Evolutionary conservation across 805 yeast species (phyloP).

Genomic region (Saccharomycopsis fibuligera): DNA sequence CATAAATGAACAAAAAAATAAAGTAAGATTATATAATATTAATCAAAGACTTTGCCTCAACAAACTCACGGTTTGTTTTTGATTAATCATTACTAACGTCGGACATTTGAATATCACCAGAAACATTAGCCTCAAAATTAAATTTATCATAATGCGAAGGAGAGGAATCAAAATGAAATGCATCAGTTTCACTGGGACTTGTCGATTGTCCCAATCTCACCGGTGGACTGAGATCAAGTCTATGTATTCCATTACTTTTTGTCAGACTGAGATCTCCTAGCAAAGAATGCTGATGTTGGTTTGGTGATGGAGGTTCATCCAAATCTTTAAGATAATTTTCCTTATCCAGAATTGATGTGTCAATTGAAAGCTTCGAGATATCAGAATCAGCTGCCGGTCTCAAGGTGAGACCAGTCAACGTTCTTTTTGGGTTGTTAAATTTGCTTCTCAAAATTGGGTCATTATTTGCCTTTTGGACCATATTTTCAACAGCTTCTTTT

Average conservation of each 20-base stretch:
- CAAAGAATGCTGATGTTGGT: background rate
- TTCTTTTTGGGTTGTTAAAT: background rate
- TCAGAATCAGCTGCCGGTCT: background rate
- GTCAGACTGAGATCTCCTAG: background rate
- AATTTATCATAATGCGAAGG: slow-evolving; percentile 10
- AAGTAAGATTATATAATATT: too few species aligned
- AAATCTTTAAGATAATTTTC: background rate
- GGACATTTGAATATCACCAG: slow-evolving; percentile 20
- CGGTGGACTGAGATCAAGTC: slow-evolving; percentile 6
- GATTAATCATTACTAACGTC: slow-evolving; percentile 5
- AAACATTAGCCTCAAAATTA: slow-evolving; percentile 18
- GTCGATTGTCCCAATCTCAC: slow-evolving; percentile 1
- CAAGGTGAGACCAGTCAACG: slow-evolving; percentile 5
- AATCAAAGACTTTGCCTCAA: background rate
- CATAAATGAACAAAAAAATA: background rate
- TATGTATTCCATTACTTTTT: slow-evolving; percentile 4
- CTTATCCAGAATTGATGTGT: background rate
- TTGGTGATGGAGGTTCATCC: background rate
- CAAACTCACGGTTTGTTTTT: background rate
- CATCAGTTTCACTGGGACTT: background rate
- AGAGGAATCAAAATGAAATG: background rate
- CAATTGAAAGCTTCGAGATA: background rate
- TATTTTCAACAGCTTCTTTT: background rate
- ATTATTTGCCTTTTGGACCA: too few species aligned
- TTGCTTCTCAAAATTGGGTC: background rate